Percentiles rank a stretch among this genome's conserved stretches.
These are phyloP conservation scores for Podaxis pistillaris DNA, from an alignment of 768 basidiomycete species.

Conservation along the genomic window DNA sequence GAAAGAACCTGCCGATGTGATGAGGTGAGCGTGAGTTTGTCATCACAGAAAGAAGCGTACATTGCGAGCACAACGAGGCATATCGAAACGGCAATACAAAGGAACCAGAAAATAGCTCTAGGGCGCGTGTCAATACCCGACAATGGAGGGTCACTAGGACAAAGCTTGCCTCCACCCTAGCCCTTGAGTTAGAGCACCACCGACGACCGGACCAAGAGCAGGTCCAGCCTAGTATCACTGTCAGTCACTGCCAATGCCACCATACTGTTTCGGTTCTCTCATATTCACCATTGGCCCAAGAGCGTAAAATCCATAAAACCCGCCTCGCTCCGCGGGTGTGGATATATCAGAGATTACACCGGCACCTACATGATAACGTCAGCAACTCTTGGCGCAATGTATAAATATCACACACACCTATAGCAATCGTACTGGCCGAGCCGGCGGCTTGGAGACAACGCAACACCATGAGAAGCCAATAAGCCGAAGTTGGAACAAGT, in stretches of 20 bases:
- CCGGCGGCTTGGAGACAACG: conserved; percentile 78
- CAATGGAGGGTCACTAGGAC: background rate
- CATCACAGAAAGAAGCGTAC: conserved; percentile 27
- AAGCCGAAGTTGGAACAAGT: conserved; percentile 50
- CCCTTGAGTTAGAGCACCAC: conserved; percentile 55
- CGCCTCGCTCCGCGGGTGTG: conserved; percentile 67
- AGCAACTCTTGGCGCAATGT: conserved; percentile 6
- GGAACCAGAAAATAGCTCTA: conserved; percentile 64
- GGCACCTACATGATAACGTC: conserved; percentile 40
- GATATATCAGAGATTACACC: conserved; percentile 82
- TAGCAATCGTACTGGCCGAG: conserved; percentile 73
- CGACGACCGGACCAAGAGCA: conserved; percentile 56
- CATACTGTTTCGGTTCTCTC: background rate
- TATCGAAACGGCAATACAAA: conserved; percentile 45
- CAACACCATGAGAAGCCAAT: conserved; percentile 79
- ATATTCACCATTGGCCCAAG: conserved; percentile 55
- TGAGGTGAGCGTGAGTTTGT: conserved; percentile 20
- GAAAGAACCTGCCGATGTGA: conserved; percentile 36
- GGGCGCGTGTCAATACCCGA: background rate
- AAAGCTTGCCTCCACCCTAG: conserved; percentile 60
- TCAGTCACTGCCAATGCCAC: background rate
- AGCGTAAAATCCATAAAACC: conserved; percentile 66
- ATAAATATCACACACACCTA: conserved; percentile 40
- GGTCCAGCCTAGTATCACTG: conserved; percentile 44
- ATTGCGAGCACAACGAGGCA: conserved; percentile 48